phyloP scores from a whole-genome alignment of 305 asterid genomes.

The Solanum aculeatissimum region DNA sequence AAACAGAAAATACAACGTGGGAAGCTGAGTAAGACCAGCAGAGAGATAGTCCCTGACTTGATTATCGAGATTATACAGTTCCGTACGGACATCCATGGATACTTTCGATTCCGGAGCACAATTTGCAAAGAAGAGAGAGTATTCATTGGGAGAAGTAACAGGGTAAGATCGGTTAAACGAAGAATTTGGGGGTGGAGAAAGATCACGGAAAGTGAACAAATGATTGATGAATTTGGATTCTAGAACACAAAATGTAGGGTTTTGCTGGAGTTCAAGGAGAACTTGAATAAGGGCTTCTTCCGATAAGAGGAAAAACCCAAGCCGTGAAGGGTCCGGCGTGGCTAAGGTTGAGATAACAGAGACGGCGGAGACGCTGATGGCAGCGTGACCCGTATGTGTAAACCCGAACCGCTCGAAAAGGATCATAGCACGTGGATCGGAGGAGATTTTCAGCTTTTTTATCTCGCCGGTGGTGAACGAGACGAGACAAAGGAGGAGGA shows the following conservation, averaged over 20 bases:
- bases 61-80: slow-evolving; percentile 59
- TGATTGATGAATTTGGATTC: slow-evolving; percentile 36
- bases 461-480: slow-evolving; percentile 49
- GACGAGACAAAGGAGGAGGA: slow-evolving; percentile 6
- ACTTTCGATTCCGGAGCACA: slow-evolving; percentile 69
- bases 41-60: slow-evolving; percentile 63
- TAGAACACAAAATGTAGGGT: slow-evolving; percentile 55
- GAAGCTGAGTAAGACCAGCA: slow-evolving; percentile 68
- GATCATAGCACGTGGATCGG: slow-evolving; percentile 67
- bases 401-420: slow-evolving; percentile 75
- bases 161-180: slow-evolving; percentile 49
- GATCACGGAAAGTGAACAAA: slow-evolving; percentile 61
- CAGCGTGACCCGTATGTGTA: slow-evolving; percentile 57
- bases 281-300: slow-evolving; percentile 70
- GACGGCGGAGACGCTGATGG: slow-evolving; percentile 44
- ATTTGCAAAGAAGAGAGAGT: slow-evolving; percentile 71
- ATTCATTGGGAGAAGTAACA: slow-evolving; percentile 55
- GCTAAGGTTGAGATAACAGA: slow-evolving; percentile 35
- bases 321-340: slow-evolving; percentile 36
- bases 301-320: slow-evolving; percentile 66
- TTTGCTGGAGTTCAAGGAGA: slow-evolving; percentile 56
- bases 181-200: slow-evolving; percentile 68
- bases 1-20: slow-evolving; percentile 54
- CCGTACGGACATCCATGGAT: slow-evolving; percentile 65
- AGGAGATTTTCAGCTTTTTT: slow-evolving; percentile 45